phyloP scores from a whole-genome alignment of 78 protist species.

The Paulinella micropora region DNA sequence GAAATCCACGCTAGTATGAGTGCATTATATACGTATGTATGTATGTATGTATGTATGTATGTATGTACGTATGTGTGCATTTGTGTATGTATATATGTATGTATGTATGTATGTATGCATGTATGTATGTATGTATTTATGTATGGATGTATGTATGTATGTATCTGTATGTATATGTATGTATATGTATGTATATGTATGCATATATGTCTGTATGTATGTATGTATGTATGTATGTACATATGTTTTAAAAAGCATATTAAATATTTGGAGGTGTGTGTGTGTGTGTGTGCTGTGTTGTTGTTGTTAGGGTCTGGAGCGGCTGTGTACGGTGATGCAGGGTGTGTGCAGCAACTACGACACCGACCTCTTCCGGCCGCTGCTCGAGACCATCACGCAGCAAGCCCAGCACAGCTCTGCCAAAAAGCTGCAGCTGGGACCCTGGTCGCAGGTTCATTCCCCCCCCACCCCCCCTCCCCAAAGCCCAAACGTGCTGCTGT shows the following conservation, averaged over 20 bases:
- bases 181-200: neutral
- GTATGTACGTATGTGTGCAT: neutral
- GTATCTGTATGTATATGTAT: neutral
- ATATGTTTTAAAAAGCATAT: neutral
- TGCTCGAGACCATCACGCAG: conserved; percentile 46
- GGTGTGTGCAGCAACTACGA: conserved; percentile 80
- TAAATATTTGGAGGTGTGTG: neutral
- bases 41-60: neutral
- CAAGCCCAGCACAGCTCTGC: neutral
- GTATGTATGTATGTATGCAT: too few species aligned
- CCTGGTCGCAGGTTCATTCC: too few species aligned
- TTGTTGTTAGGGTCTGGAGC: conserved; percentile 83
- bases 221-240: neutral
- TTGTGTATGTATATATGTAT: too few species aligned
- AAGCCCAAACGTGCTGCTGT: too few species aligned
- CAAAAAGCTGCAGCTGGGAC: neutral
- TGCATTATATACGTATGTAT: neutral
- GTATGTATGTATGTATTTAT: too few species aligned
- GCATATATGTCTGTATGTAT: neutral
- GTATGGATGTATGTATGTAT: too few species aligned
- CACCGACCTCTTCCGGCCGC: conserved; percentile 77
- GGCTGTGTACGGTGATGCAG: conserved; percentile 76
- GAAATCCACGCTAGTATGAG: conserved; percentile 69
- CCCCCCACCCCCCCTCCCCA: too few species aligned
- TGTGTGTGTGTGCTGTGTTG: neutral